These are phyloP conservation scores for Flaveria linearis DNA, from an alignment of 129 eudicot genomes.

Conservation along the genomic window DNA sequence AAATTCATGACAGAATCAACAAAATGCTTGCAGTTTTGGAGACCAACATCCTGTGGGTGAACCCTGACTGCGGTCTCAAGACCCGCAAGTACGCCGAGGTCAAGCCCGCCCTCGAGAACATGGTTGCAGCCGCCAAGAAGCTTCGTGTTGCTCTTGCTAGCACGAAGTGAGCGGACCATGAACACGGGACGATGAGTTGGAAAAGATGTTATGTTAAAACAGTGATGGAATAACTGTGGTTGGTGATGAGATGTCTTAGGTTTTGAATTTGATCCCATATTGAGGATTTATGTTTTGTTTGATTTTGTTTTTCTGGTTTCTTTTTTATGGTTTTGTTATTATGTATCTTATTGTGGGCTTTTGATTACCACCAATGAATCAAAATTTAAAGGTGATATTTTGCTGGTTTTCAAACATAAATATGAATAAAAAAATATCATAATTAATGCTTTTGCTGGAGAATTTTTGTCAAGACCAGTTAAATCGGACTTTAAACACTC, in stretches of 20 bases:
- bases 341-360: constrained; percentile 11
- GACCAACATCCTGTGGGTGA: constrained; percentile 88
- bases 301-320: background rate
- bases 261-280: constrained; percentile 3
- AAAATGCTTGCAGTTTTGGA: constrained; percentile 93
- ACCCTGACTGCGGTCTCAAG: constrained; percentile 99
- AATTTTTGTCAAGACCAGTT: too few relatives aligned
- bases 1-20: constrained; percentile 79
- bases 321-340: background rate
- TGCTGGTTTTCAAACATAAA: background rate
- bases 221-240: constrained; percentile 23
- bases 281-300: background rate
- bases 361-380: background rate
- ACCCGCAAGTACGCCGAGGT: constrained; percentile 93
- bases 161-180: constrained; percentile 44
- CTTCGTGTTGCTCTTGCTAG: constrained; percentile 68
- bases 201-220: background rate
- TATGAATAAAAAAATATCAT: background rate
- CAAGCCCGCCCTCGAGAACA: constrained; percentile 74
- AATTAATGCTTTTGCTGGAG: too few relatives aligned
- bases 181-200: background rate
- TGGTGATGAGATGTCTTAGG: constrained; percentile 10
- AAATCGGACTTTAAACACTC: too few relatives aligned
- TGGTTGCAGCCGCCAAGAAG: constrained; percentile 96
- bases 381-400: constrained; percentile 2